Evolutionary conservation across 2,329 filamentous ascomycete genomes (phyloP).

Genomic region (Malbranchea cinnamomea): DNA sequence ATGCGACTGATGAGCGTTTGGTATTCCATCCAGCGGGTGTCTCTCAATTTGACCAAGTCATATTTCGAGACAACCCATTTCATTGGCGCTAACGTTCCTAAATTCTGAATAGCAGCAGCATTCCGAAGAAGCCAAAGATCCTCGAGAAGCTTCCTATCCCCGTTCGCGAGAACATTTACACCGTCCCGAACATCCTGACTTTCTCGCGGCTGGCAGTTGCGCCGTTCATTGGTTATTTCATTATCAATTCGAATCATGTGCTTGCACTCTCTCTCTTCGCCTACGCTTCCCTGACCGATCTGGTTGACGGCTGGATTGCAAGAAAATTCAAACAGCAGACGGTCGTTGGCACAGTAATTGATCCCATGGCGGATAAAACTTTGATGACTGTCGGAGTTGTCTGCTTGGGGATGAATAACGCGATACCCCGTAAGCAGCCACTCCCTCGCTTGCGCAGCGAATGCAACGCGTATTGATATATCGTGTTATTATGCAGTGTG

Average conservation of each 20-base stretch:
- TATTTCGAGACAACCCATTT: too few species aligned
- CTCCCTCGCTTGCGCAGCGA: slow-evolving; percentile 4
- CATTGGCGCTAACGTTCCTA: background rate
- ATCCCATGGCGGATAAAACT: slow-evolving; percentile 92
- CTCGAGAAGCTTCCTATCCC: slow-evolving; percentile 18
- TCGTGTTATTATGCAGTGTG: slow-evolving; percentile 42
- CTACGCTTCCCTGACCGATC: slow-evolving; percentile 81
- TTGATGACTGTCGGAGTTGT: slow-evolving; percentile 90
- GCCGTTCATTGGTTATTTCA: slow-evolving; percentile 73
- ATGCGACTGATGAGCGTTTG: too few species aligned
- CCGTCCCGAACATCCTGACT: slow-evolving; percentile 85
- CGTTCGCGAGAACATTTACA: slow-evolving; percentile 83
- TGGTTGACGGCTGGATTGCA: slow-evolving; percentile 89
- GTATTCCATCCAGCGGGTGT: too few species aligned
- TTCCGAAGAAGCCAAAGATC: slow-evolving; percentile 18
- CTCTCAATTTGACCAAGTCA: too few species aligned
- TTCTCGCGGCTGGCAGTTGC: slow-evolving; percentile 71
- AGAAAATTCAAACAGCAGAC: slow-evolving; percentile 76
- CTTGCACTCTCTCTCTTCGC: slow-evolving; percentile 75
- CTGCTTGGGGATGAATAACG: slow-evolving; percentile 67
- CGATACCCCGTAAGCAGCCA: slow-evolving; percentile 52
- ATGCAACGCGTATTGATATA: background rate
- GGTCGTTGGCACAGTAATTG: slow-evolving; percentile 85
- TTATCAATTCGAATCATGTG: slow-evolving; percentile 66
- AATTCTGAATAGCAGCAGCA: background rate